Conservation (phyloP, 305 asterid genomes). For the Galium porrigens region DNA sequence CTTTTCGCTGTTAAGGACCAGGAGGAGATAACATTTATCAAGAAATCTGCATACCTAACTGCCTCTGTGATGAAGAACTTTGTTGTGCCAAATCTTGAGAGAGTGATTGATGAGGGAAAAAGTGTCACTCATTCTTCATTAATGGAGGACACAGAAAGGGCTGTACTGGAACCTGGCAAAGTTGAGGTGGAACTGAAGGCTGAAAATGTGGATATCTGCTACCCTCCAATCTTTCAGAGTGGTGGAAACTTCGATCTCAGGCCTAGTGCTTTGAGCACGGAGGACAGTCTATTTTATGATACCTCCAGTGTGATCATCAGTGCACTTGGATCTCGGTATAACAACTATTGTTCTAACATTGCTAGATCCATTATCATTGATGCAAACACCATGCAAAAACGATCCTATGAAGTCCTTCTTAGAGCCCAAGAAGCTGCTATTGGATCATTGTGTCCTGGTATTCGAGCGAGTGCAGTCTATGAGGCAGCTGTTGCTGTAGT, state of each 20-base stretch:
- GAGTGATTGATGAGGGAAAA: slow-evolving; percentile 51
- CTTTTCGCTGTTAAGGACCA: slow-evolving; percentile 49
- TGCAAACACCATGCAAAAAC: too few species aligned
- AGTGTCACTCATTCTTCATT: slow-evolving; percentile 43
- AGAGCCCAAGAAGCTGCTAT: slow-evolving; percentile 68
- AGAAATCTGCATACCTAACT: slow-evolving; percentile 37
- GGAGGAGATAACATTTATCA: slow-evolving; percentile 33
- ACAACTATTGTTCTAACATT: slow-evolving; percentile 57
- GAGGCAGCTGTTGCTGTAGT: slow-evolving; percentile 38
- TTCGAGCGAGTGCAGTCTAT: slow-evolving; percentile 35
- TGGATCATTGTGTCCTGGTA: slow-evolving; percentile 47
- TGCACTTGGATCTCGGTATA: slow-evolving; percentile 58
- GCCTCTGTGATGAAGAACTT: slow-evolving; percentile 46
- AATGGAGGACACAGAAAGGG: slow-evolving; percentile 61
- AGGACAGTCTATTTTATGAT: too few species aligned
- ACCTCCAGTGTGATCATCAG: too few species aligned
- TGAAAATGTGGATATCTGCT: slow-evolving; percentile 60
- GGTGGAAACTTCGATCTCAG: slow-evolving; percentile 57
- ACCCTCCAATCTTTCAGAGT: slow-evolving; percentile 68
- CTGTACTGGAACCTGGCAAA: slow-evolving; percentile 41
- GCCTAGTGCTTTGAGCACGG: slow-evolving; percentile 57
- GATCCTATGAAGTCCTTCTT: slow-evolving; percentile 50
- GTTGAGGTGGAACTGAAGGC: slow-evolving; percentile 49
- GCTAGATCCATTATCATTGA: slow-evolving; percentile 59
- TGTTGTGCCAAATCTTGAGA: slow-evolving; percentile 57